Evolutionary conservation across 306 rosid genomes (phyloP).

Genomic region (Albizia julibrissin): DNA sequence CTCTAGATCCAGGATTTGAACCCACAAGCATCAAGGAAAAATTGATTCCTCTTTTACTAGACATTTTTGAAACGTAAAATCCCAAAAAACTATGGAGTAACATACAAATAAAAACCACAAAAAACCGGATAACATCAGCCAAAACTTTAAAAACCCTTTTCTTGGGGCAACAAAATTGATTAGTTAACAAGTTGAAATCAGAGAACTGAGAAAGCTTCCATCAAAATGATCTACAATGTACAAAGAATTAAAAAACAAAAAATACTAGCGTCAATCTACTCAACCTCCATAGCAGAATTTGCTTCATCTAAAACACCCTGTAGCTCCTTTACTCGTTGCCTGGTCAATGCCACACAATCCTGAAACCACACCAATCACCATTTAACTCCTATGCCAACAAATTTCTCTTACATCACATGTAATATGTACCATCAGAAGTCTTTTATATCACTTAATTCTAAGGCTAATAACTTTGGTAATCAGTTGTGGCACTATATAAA

Average conservation of each 20-base stretch:
- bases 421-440: not conserved
- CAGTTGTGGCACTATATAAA: not conserved
- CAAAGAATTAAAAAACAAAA: conserved; percentile 9
- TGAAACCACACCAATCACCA: conserved; percentile 46
- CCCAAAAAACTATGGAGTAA: not conserved
- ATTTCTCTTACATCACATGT: conserved; percentile 13
- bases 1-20: too few relatives aligned
- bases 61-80: not conserved
- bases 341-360: conserved; percentile 79
- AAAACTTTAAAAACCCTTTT: not conserved
- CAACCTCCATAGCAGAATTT: conserved; percentile 62
- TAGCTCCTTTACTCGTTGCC: conserved; percentile 80
- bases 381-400: not conserved
- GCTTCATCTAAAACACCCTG: conserved; percentile 61
- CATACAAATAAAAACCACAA: not conserved
- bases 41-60: not conserved
- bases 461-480: conserved; percentile 3
- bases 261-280: conserved; percentile 40
- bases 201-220: not conserved
- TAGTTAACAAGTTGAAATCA: not conserved
- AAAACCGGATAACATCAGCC: not conserved
- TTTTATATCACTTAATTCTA: not conserved
- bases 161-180: not conserved
- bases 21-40: not conserved
- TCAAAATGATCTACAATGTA: conserved; percentile 31